Base-by-base conservation (phyloP, 306 rosid genomes). In the Geum urbanum region DNA sequence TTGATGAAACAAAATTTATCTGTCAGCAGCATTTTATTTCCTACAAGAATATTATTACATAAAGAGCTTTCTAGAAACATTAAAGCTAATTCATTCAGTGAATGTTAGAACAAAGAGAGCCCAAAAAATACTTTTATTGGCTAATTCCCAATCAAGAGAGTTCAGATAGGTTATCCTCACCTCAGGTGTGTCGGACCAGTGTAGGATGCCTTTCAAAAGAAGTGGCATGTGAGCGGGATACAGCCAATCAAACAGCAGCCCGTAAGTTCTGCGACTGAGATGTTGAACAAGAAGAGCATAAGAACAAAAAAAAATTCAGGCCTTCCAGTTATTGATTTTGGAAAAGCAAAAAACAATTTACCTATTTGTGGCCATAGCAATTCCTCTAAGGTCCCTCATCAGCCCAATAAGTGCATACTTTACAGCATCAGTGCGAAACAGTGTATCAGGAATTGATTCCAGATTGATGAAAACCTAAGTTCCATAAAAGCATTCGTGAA, bases 361-460 rank as follows among this genome's bases (percentile, higher is more conserved):
- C 99, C 97, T 95, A 73, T 87, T 91, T 78, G 99, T 87, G 55
- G 99, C 97, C 97, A 95, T 91, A 39, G 99, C 85, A 76, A 95
- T 95, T 81, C 99, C 99, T 80, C 97, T 84, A 53, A 95, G 97
- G 75, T 95, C 99, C 84, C 99, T 86, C 99, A 87, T 89, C 84
- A 95, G 69, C 75, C 97, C 99, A 73, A 95, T 86, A 69, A 95
- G 84, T 52, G 87, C 89, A 80, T 70, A 86, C 81, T 85, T 95
- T 44, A 95, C 97, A 24, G 78, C 85, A 84, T 95, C 99, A 4
- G 91, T 86, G 78, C 95, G 95, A 82, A 95, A 95, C 77, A 95
- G 69, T 20, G 96, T 67, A 81, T 95, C 99, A n/a, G 99, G 92
- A 68, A 88, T 91, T 43, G 99, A 84, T 80, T 91, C 97, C 83